Evolutionary conservation across 2,329 filamentous ascomycete genomes (phyloP).

Genomic region (Ceratocystis variospora): DNA sequence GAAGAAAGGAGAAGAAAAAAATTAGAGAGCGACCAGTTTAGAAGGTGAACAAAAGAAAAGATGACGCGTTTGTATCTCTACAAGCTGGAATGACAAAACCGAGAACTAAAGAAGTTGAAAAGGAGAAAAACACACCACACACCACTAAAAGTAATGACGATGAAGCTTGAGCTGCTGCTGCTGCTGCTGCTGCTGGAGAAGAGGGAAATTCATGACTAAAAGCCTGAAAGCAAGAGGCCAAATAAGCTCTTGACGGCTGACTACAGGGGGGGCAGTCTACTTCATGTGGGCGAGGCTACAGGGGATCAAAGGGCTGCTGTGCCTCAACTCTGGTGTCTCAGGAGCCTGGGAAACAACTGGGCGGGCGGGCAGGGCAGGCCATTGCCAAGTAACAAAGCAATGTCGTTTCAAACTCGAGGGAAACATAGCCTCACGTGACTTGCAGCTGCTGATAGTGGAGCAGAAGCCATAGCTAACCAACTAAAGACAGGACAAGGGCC

Average conservation of each 20-base stretch:
- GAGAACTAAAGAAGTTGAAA: background rate
- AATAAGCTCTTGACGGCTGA: conserved; percentile 8
- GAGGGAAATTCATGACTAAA: no score
- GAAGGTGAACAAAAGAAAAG: background rate
- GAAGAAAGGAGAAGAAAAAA: background rate
- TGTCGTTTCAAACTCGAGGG: no score
- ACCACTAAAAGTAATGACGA: background rate
- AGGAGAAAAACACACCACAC: background rate
- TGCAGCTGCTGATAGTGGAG: no score
- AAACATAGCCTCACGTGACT: no score
- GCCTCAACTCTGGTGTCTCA: background rate
- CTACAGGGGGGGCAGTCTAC: background rate
- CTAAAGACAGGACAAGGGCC: no score
- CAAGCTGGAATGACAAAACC: background rate
- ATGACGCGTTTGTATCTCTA: background rate
- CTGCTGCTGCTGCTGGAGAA: background rate
- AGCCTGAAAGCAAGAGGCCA: conserved; percentile 5
- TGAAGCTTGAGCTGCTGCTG: background rate
- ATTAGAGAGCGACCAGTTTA: background rate
- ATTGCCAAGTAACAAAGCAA: no score
- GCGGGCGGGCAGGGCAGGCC: no score
- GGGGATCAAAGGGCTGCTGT: background rate
- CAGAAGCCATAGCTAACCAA: no score
- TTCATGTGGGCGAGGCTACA: background rate
- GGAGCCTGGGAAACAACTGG: background rate